Evolutionary conservation across 495 filamentous ascomycete species (phyloP).

Genomic region (Hyaloscypha hepaticicola): DNA sequence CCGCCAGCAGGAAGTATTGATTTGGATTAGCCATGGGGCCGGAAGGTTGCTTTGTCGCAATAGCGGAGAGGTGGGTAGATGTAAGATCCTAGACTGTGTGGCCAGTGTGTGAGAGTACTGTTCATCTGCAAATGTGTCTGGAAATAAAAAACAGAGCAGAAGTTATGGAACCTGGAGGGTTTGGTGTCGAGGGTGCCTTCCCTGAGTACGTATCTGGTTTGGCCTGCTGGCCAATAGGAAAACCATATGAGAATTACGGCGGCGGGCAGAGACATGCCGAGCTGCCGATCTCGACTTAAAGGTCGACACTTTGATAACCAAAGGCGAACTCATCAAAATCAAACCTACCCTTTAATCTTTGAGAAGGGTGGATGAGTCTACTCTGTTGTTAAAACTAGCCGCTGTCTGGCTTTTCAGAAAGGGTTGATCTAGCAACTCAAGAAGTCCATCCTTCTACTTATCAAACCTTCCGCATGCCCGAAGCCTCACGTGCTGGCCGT

Average conservation of each 20-base stretch:
- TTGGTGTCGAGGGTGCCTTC: slow-evolving; percentile 4
- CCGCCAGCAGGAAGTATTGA: slow-evolving; percentile 71
- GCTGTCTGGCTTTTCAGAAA: not conserved
- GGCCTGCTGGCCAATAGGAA: not conserved
- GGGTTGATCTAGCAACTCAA: not conserved
- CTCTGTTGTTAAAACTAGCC: not conserved
- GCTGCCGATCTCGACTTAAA: not conserved
- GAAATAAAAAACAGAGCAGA: not conserved
- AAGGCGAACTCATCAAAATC: not conserved
- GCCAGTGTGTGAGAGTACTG: not conserved
- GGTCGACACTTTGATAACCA: not conserved
- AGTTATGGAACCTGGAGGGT: slow-evolving; percentile 7
- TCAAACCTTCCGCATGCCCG: slow-evolving; percentile 1
- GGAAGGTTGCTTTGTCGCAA: not conserved
- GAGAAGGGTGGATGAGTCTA: not conserved
- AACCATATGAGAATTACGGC: not conserved
- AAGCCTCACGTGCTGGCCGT: not conserved
- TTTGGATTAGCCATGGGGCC: slow-evolving; percentile 51
- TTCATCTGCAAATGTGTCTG: not conserved
- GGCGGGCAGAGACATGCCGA: not conserved
- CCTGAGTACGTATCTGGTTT: not conserved
- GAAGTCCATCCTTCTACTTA: not conserved
- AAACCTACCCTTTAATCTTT: not conserved
- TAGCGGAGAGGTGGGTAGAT: not conserved
- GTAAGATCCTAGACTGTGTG: not conserved